These are phyloP conservation scores for Aspergillus egyptiacus DNA, from an alignment of 495 filamentous ascomycete species.

Conservation along the genomic window DNA sequence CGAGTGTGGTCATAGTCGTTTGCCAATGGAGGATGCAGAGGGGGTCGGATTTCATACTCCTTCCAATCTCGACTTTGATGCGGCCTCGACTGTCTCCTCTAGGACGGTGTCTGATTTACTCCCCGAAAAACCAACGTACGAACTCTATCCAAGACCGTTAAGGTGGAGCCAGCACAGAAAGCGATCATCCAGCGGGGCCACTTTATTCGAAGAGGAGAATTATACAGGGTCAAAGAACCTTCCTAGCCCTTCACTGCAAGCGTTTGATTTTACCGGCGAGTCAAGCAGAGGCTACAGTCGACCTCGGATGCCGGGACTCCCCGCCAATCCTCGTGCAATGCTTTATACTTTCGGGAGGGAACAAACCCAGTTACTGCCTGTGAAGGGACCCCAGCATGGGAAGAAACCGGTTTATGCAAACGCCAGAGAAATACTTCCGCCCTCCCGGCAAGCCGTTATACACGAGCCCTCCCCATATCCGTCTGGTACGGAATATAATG, in stretches of 20 bases:
- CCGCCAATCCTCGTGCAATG: conserved; percentile 36
- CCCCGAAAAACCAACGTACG: conserved; percentile 21
- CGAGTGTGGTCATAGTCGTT: conserved; percentile 1
- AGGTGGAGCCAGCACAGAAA: conserved; percentile 28
- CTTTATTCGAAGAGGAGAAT: conserved; percentile 41
- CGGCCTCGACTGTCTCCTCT: conserved; percentile 26
- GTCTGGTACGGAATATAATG: not conserved
- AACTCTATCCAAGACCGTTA: conserved; percentile 35
- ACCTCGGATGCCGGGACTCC: conserved; percentile 26
- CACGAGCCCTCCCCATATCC: not conserved
- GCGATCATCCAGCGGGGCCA: conserved; percentile 30
- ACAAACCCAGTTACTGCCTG: conserved; percentile 11
- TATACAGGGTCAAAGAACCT: conserved; percentile 13
- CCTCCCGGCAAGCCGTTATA: conserved; percentile 7
- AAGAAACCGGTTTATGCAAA: conserved; percentile 12
- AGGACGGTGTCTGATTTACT: conserved; percentile 31
- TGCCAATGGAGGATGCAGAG: conserved; percentile 8
- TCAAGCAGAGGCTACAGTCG: conserved; percentile 8
- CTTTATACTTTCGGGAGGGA: conserved; percentile 23
- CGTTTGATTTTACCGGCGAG: conserved; percentile 1
- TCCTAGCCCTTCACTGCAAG: conserved; percentile 9
- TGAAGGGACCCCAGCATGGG: conserved; percentile 2
- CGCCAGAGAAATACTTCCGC: conserved; percentile 6
- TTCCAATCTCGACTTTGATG: conserved; percentile 29
- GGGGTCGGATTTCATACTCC: conserved; percentile 27